phyloP scores from a whole-genome alignment of 2,329 filamentous ascomycete species.

The Colletotrichum magnum region DNA sequence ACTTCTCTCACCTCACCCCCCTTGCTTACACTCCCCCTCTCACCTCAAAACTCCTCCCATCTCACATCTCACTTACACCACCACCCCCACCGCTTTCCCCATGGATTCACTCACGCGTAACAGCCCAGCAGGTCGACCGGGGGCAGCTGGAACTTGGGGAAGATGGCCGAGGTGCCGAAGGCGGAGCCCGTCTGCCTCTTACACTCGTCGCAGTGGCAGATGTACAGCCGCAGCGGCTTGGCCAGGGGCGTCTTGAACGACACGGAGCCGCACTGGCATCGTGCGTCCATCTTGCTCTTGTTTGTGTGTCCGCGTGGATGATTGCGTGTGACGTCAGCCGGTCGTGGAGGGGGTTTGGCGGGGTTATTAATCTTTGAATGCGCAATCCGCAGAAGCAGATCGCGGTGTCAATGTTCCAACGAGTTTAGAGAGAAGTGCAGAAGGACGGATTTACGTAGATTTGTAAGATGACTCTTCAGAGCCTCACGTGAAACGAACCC shows the following conservation, averaged over 20 bases:
- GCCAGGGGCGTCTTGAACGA: slow-evolving; percentile 73
- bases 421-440: background rate
- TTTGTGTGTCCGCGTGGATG: too few species aligned
- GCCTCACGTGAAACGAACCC: background rate
- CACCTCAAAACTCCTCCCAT: background rate
- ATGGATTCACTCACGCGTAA: slow-evolving; percentile 65
- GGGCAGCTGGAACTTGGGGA: slow-evolving; percentile 74
- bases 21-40: background rate
- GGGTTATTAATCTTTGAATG: background rate
- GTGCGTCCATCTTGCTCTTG: slow-evolving; percentile 64
- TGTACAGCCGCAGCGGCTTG: slow-evolving; percentile 75
- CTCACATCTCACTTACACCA: slow-evolving; percentile 1
- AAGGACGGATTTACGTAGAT: background rate
- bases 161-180: slow-evolving; percentile 79
- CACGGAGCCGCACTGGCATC: slow-evolving; percentile 76
- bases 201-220: slow-evolving; percentile 80
- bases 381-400: background rate
- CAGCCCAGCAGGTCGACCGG: slow-evolving; percentile 63
- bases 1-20: background rate
- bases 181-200: slow-evolving; percentile 75
- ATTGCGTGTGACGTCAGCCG: slow-evolving; percentile 19
- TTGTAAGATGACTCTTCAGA: background rate
- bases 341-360: background rate
- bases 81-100: background rate
- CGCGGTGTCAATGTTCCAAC: background rate